Conservation (phyloP, 1,284 basidiomycete species). For the Pseudomicrostroma phylloplanum region DNA sequence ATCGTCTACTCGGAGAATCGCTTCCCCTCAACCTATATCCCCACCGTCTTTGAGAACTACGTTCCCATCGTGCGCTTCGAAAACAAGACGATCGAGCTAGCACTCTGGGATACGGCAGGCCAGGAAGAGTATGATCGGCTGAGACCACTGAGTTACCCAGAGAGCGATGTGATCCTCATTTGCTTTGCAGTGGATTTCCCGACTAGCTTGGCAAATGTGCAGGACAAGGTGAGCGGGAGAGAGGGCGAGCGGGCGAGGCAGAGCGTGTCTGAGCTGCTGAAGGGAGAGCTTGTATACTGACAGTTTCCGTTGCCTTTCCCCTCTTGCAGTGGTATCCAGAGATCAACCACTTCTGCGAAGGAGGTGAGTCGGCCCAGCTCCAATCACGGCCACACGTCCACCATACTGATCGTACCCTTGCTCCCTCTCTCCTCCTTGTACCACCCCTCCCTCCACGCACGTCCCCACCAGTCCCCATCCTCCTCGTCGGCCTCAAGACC, state of each 20-base stretch:
- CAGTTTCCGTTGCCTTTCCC: neutral
- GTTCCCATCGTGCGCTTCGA: slow-evolving; percentile 84
- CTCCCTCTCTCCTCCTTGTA: neutral
- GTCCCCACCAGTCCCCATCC: slow-evolving; percentile 63
- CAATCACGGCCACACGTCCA: neutral
- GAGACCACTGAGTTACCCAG: slow-evolving; percentile 87
- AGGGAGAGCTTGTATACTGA: neutral
- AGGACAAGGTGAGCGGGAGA: slow-evolving; percentile 58
- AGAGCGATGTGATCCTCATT: slow-evolving; percentile 91
- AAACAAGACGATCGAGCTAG: slow-evolving; percentile 82
- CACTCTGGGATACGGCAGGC: slow-evolving; percentile 95
- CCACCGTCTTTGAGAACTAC: slow-evolving; percentile 92
- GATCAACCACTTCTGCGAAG: slow-evolving; percentile 93
- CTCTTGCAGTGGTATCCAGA: slow-evolving; percentile 83
- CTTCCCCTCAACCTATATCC: slow-evolving; percentile 96
- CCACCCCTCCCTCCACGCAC: neutral
- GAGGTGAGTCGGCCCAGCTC: slow-evolving; percentile 30
- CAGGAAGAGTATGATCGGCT: slow-evolving; percentile 97
- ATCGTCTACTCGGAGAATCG: slow-evolving; percentile 87
- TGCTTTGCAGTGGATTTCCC: slow-evolving; percentile 96
- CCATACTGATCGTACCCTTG: too few relatives aligned
- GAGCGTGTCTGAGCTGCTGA: neutral
- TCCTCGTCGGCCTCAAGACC: slow-evolving; percentile 83
- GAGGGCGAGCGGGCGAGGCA: neutral
- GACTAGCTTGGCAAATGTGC: slow-evolving; percentile 85